Evolutionary conservation across 2,329 filamentous ascomycete genomes (phyloP).

Genomic region (Xylaria sp.): DNA sequence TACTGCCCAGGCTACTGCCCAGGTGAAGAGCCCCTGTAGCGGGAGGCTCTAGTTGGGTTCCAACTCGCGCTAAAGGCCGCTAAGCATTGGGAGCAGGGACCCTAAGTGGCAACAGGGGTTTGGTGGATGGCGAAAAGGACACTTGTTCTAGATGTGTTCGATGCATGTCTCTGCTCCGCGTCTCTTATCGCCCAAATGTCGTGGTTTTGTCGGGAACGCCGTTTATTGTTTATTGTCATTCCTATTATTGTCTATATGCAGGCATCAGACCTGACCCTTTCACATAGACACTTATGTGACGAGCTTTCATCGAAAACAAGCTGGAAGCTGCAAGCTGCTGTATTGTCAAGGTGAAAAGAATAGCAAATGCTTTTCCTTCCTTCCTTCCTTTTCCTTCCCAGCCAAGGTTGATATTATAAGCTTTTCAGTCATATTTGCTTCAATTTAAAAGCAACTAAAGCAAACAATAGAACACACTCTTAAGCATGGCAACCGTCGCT

Average conservation of each 20-base stretch:
- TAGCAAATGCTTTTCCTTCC: constrained; percentile 11
- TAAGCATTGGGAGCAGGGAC: neutral
- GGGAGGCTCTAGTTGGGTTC: neutral
- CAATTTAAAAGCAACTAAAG: constrained; percentile 17
- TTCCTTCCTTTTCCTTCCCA: neutral
- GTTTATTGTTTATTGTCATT: no score
- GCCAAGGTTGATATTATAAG: constrained; percentile 7
- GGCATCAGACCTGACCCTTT: neutral
- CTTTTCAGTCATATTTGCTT: constrained; percentile 20
- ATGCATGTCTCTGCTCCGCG: constrained; percentile 6
- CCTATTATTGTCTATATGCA: neutral
- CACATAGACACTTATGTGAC: neutral
- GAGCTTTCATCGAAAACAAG: neutral
- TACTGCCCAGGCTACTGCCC: neutral
- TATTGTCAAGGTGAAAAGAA: neutral
- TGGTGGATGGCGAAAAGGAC: constrained; percentile 34
- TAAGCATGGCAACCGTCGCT: neutral
- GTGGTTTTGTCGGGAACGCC: neutral
- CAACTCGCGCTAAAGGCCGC: constrained; percentile 2
- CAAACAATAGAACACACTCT: constrained; percentile 5
- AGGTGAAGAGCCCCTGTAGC: constrained; percentile 1
- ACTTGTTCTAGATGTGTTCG: constrained; percentile 37
- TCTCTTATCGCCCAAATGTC: neutral
- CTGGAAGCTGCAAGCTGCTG: neutral
- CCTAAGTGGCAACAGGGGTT: neutral